These are phyloP conservation scores for Starmerella vitae DNA, from an alignment of 805 yeast species.

Conservation along the genomic window DNA sequence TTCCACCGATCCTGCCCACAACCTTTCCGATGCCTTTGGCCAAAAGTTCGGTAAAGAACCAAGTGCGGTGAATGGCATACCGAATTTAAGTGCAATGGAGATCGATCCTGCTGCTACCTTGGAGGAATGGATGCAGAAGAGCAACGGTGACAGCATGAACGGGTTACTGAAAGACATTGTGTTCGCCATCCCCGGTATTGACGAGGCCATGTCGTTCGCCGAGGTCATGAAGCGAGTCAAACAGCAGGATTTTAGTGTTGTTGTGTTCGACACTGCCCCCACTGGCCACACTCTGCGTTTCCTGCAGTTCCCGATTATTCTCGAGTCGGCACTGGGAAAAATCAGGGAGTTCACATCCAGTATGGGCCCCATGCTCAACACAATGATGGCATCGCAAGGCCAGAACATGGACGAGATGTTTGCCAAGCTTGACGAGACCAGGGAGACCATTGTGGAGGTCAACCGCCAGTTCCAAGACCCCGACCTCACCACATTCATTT, in stretches of 20 bases:
- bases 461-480: slow-evolving; percentile 93
- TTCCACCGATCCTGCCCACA: slow-evolving; percentile 98
- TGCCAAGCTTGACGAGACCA: slow-evolving; percentile 64
- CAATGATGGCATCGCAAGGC: slow-evolving; percentile 48
- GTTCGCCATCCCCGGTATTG: slow-evolving; percentile 94
- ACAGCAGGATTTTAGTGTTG: slow-evolving; percentile 62
- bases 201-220: slow-evolving; percentile 94
- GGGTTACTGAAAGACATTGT: slow-evolving; percentile 81
- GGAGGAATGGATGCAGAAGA: slow-evolving; percentile 55
- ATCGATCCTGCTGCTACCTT: slow-evolving; percentile 91
- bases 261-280: slow-evolving; percentile 98
- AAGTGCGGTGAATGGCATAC: slow-evolving; percentile 75
- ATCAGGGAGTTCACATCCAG: slow-evolving; percentile 73
- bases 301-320: slow-evolving; percentile 82
- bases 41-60: slow-evolving; percentile 98
- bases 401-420: slow-evolving; percentile 47
- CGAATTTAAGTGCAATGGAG: slow-evolving; percentile 92
- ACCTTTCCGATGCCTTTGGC: slow-evolving; percentile 93
- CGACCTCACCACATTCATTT: slow-evolving; percentile 79
- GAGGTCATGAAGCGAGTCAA: slow-evolving; percentile 95
- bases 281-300: slow-evolving; percentile 96
- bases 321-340: slow-evolving; percentile 75
- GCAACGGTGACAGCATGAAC: slow-evolving; percentile 37
- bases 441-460: slow-evolving; percentile 70
- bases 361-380: slow-evolving; percentile 80